Conservation (phyloP, 2,329 filamentous ascomycete genomes). For the Penicillium rolfsii region DNA sequence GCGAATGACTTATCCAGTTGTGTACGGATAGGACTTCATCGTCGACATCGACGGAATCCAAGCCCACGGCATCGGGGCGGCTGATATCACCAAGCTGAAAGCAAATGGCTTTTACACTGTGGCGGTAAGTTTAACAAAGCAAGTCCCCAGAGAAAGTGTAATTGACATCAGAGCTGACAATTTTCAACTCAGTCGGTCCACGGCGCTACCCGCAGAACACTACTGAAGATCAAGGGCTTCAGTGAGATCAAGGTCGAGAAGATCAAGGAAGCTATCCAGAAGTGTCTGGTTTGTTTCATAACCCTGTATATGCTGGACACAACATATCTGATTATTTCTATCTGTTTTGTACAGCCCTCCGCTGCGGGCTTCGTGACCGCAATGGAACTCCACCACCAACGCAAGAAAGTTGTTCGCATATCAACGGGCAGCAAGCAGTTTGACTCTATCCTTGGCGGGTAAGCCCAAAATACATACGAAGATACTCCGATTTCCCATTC, state of each 20-base stretch:
- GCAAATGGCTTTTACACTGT: conserved; percentile 66
- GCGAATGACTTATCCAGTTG: conserved; percentile 18
- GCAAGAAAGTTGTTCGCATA: conserved; percentile 66
- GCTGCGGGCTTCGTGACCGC: conserved; percentile 67
- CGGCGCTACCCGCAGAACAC: conserved; percentile 60
- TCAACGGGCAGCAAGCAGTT: conserved; percentile 72
- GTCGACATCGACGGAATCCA: conserved; percentile 69
- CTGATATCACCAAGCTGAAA: conserved; percentile 69
- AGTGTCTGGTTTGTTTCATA: conserved; percentile 55
- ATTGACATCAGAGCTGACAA: background rate
- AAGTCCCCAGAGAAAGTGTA: background rate
- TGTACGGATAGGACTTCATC: conserved; percentile 56
- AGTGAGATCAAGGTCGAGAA: conserved; percentile 73
- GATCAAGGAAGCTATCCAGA: conserved; percentile 67
- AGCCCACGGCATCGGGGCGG: conserved; percentile 66
- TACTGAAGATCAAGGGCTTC: conserved; percentile 70
- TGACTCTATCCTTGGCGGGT: conserved; percentile 67
- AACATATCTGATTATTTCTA: background rate
- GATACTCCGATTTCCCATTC: no score
- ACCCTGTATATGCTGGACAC: background rate
- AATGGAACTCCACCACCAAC: conserved; percentile 64
- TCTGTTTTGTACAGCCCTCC: conserved; percentile 51
- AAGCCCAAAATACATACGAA: conserved; percentile 13
- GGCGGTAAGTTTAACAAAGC: conserved; percentile 51
- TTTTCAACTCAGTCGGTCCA: conserved; percentile 58